Base-by-base conservation (phyloP, 176 grass and related monocot species). In the Rhynchospora pubera region DNA sequence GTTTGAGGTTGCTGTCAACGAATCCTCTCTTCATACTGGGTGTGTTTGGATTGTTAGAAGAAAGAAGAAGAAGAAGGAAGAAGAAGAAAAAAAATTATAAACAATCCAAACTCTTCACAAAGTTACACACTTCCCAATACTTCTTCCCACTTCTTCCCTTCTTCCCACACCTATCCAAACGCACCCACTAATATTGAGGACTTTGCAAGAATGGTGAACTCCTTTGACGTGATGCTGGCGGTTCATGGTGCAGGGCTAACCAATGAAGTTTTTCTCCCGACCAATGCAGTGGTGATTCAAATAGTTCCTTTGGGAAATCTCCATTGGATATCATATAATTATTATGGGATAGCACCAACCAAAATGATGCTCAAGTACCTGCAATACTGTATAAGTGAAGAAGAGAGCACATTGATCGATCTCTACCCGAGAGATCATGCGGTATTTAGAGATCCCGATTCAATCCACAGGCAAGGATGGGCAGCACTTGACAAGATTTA, bases 261-360 rank as follows among this genome's bases (percentile, higher is more conserved):
- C 1, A 95, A 95, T 84, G 68, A 88, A 83, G 78, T 95, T 46
- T 95, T 95, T 88, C 86, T 95, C 0, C 93, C 93, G 0, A 86
- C 85, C 42, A 87, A 91, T 76, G 90, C 88, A 9, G 88, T 90
- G 74, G 50, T 95, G 18, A 65, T 95, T 30, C 90, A 92, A 80
- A 86, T 92, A 81, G 90, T 92, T 71, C 88, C 90, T 0, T 87
- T 92, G 26, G 93, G 93, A 0, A 87, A 85, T 0, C 81, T 95
- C 0, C 88, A 95, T 64, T 79, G 78, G 78, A 83, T 88, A 15
- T 34, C 85, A 18, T 13, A 81, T n/a, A 73, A 85, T 9, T 84
- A 81, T 34, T 95, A 80, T 70, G 91, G 91, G 77, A 73, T 85
- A 14, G 80, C 93, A 3, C 82, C 90, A 0, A 80, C 30, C 34